A percentile compares a stretch with the other conserved stretches of the same genome.
Conservation (phyloP, 306 rosid species). For the Cajanus cajan region DNA sequence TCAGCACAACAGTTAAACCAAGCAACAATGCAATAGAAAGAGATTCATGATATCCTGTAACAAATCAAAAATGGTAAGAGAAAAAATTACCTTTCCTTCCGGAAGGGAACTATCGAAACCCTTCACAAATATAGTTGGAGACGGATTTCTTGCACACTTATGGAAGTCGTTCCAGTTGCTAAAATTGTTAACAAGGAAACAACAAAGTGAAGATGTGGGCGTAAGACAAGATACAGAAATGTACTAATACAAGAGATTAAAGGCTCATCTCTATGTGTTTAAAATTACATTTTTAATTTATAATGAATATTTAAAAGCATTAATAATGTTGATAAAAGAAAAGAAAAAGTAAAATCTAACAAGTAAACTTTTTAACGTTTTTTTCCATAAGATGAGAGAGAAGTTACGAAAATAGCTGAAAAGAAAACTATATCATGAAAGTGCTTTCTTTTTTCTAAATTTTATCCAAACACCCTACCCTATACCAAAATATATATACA, state of each 20-base stretch:
- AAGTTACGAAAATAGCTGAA: not conserved
- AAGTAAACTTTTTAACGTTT: not conserved
- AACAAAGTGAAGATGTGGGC: not conserved
- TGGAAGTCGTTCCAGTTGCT: constrained; percentile 51
- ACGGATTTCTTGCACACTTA: constrained; percentile 38
- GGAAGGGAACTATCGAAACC: constrained; percentile 57
- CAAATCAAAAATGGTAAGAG: not conserved
- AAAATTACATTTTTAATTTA: not conserved
- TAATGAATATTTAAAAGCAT: not conserved
- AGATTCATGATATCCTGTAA: not conserved
- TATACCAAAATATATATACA: too few species aligned
- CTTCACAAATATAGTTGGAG: constrained; percentile 46
- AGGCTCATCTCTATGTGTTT: not conserved
- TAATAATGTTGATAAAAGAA: not conserved
- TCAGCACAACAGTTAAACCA: not conserved
- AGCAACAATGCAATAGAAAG: not conserved
- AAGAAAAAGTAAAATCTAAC: not conserved
- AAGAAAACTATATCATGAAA: not conserved
- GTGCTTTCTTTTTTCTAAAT: not conserved
- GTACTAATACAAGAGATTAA: not conserved
- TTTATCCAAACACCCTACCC: not conserved
- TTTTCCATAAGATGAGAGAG: not conserved
- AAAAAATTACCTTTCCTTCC: constrained; percentile 54
- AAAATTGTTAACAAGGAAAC: not conserved
- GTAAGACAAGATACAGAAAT: constrained; percentile 2